Base-by-base conservation (phyloP, 495 filamentous ascomycete species). In the Lichenothelia convexa region DNA sequence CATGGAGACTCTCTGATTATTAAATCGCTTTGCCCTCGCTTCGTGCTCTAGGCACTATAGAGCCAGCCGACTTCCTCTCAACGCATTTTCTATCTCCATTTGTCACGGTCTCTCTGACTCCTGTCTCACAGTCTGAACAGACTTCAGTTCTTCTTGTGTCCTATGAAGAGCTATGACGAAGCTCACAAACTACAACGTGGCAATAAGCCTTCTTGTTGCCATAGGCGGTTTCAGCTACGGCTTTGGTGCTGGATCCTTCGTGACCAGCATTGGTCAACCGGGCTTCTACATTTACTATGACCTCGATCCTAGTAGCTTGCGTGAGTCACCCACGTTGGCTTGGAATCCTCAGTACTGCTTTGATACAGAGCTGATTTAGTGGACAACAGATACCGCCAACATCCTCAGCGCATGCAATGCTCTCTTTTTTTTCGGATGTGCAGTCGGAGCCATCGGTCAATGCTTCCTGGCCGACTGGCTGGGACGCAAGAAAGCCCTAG, bases 391-490 rank as follows among this genome's bases (percentile, higher is more conserved):
- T 31, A 51, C 48, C 2, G 47, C 46, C 34, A 37, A 45, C 37
- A 48, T 51, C 35, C 42, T 51, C 43, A 44, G 46, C 17, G 49
- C 49, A 11, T 40, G 46, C 23, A 52, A 52, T 40, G 49, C 49
- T 5, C 39, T 52, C 15, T 46, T 49, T 34, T 49, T 46, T 42
- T 41, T 45, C 21, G 48, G 48, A 19, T 45, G 45, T 13, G 44
- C 36, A 24, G 31, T 46, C 3, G 48, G 48, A 16, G 45, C 48
- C 5, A 18, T 51, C 5, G 43, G 31, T 4, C 38, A 32, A 16
- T 44, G 45, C 1, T 44, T 41, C 16, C 20, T 48, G 12, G 47
- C 48, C 12, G 48, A 51, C 20, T 35, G 40, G 34, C 44, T 45
- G 21, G 48, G 48, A 9, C 42, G 48, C 24, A 2, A 37, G 41